Evolutionary conservation across 2,329 filamentous ascomycete species (phyloP), one percentile per base, ranked within the genome.

Genomic region (Neonectria neomacrospora): DNA sequence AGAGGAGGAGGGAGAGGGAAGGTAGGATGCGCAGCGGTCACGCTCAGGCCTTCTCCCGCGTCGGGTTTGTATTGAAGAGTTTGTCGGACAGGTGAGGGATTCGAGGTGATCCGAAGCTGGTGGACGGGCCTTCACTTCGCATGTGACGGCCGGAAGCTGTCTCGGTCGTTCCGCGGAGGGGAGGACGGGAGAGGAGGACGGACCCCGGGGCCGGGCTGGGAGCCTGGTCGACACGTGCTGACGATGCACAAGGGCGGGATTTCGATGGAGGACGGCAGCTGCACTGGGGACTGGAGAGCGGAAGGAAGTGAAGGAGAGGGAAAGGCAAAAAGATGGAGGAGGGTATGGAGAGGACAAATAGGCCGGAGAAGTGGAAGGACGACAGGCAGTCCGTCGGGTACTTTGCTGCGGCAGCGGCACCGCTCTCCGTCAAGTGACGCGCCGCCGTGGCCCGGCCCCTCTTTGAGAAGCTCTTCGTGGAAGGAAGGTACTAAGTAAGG

Each of bases 381-480:
- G 14, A 26, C 12, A 58, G 48, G 39, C 54, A 62, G 62, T 41
- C n/a, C 18, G n/a, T 41, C 37, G 37, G 37, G 37, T 41, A 41
- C 37, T 41, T 26, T 26, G 23, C 23, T 26, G 64, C 61, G 34
- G 57, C 57, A 51, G 50, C 53, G 48, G 34, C 55, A 50, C 44
- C 34, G 53, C 47, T 45, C 58, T 62, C 59, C 67, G 59, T 65
- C 67, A 67, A 72, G 66, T 71, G 70, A 72, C 65, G 61, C 67
- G 59, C 66, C 67, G 52, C 62, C 63, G 60, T 47, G 42, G 41
- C 45, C 56, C 58, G 57, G 57, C 47, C 60, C 64, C 57, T 61
- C 61, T 56, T 18, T 39, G 64, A 51, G 47, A 60, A 37, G 45
- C 30, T 50, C 34, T 37, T n/a, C n/a, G n/a, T n/a, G n/a, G n/a